phyloP scores from a whole-genome alignment of 2,329 filamentous ascomycete species.

The Moelleriella libera region DNA sequence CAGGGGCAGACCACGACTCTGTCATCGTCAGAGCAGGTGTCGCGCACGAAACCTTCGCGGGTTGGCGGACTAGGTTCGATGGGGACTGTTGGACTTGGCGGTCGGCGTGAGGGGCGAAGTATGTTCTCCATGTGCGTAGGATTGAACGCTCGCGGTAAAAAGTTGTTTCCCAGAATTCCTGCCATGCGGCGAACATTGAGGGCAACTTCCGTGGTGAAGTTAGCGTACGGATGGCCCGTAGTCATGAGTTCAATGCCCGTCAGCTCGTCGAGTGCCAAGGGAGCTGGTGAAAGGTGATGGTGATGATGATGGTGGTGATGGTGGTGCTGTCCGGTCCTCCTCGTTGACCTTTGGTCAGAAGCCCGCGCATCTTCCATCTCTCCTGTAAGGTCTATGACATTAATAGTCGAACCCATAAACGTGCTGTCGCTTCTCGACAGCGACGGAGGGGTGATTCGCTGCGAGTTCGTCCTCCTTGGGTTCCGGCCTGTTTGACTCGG shows the following conservation, averaged over 20 bases:
- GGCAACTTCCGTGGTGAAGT: constrained; percentile 3
- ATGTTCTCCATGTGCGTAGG: constrained; percentile 8
- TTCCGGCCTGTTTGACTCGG: constrained; percentile 14
- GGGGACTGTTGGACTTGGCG: constrained; percentile 25
- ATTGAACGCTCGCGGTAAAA: constrained; percentile 8
- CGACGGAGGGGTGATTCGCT: constrained; percentile 24
- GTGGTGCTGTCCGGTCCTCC: constrained; percentile 3
- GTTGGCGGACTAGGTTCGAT: constrained; percentile 52
- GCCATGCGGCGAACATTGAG: constrained; percentile 13
- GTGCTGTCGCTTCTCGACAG: constrained; percentile 30
- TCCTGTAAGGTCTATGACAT: constrained; percentile 38
- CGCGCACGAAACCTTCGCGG: constrained; percentile 66
- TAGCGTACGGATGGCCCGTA: not conserved
- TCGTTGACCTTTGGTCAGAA: not conserved
- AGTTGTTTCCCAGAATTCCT: constrained; percentile 10
- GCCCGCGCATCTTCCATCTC: constrained; percentile 23
- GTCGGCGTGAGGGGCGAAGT: constrained; percentile 15
- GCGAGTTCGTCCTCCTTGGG: constrained; percentile 26
- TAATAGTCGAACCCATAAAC: constrained; percentile 17
- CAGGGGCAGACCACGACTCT: constrained; percentile 71
- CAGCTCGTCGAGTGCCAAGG: constrained; percentile 9
- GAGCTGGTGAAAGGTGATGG: constrained; percentile 2
- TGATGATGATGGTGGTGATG: constrained; percentile 6
- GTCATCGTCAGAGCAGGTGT: constrained; percentile 46
- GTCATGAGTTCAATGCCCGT: constrained; percentile 12